Evolutionary conservation across 2,329 filamentous ascomycete genomes (phyloP).

Genomic region (Aspergillus melleus): DNA sequence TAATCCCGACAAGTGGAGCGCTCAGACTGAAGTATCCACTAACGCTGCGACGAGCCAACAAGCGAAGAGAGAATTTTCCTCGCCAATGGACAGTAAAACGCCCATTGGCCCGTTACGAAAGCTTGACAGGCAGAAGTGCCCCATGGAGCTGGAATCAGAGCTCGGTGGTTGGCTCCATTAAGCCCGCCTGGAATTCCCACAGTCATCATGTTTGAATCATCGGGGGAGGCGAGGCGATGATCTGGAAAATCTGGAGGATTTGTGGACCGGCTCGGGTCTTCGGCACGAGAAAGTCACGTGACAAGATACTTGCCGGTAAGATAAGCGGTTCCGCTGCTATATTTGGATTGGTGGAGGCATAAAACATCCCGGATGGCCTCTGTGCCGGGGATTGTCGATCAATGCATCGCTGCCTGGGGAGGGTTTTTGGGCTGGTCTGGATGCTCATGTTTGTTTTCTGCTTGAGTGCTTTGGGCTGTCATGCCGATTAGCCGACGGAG

Average conservation of each 20-base stretch:
- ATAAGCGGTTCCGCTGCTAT: too few relatives aligned
- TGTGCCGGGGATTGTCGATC: too few relatives aligned
- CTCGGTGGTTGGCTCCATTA: neutral
- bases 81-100: neutral
- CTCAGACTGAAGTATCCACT: neutral
- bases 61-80: neutral
- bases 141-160: neutral
- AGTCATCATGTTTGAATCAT: too few relatives aligned
- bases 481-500: too few relatives aligned
- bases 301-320: neutral
- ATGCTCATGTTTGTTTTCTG: too few relatives aligned
- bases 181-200: too few relatives aligned
- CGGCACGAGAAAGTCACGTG: slow-evolving; percentile 4
- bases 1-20: neutral
- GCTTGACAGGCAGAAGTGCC: neutral
- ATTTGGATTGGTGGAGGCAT: too few relatives aligned
- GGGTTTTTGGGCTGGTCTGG: too few relatives aligned
- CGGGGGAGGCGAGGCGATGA: neutral
- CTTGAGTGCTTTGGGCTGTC: too few relatives aligned
- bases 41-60: neutral
- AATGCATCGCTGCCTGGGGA: neutral
- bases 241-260: neutral
- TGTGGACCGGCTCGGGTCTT: slow-evolving; percentile 2
- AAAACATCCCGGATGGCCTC: too few relatives aligned
- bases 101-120: neutral